Percentiles rank a stretch among this genome's conserved stretches.
Conservation (phyloP, 2,329 filamentous ascomycete genomes). For the Lojkania enalia region DNA sequence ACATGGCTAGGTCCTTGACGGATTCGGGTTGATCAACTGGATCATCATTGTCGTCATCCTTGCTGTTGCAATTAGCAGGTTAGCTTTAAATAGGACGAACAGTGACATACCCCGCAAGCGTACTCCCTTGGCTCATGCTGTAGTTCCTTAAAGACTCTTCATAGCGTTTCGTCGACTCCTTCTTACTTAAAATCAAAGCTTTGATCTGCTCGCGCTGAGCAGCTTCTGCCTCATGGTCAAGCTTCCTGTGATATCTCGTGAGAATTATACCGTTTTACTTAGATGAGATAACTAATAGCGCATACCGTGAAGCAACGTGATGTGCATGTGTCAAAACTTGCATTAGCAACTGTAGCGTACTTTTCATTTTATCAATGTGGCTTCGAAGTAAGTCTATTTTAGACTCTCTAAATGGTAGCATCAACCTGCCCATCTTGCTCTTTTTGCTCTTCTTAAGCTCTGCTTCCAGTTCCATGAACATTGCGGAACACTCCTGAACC, state of each 20-base stretch:
- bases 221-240: constrained; percentile 28
- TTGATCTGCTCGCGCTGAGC: constrained; percentile 33
- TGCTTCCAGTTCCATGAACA: constrained; percentile 30
- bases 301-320: constrained; percentile 26
- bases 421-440: constrained; percentile 27
- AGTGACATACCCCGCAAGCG: constrained; percentile 11
- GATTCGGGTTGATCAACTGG: too few species aligned
- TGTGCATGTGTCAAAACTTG: constrained; percentile 32
- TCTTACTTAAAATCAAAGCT: constrained; percentile 26
- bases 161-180: constrained; percentile 26
- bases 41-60: constrained; percentile 11
- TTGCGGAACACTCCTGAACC: constrained; percentile 28
- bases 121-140: constrained; percentile 25
- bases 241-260: too few species aligned
- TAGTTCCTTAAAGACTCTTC: constrained; percentile 27
- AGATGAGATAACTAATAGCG: background rate
- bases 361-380: constrained; percentile 37
- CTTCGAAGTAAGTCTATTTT: constrained; percentile 33
- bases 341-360: constrained; percentile 34
- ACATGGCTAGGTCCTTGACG: constrained; percentile 5
- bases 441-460: constrained; percentile 32
- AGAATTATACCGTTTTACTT: background rate
- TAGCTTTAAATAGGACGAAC: too few species aligned
- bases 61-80: too few species aligned
- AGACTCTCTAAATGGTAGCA: constrained; percentile 34